Evolutionary conservation across 306 rosid species (phyloP), one percentile per base, ranked within the genome.

Genomic region (Carpinus fangiana): DNA sequence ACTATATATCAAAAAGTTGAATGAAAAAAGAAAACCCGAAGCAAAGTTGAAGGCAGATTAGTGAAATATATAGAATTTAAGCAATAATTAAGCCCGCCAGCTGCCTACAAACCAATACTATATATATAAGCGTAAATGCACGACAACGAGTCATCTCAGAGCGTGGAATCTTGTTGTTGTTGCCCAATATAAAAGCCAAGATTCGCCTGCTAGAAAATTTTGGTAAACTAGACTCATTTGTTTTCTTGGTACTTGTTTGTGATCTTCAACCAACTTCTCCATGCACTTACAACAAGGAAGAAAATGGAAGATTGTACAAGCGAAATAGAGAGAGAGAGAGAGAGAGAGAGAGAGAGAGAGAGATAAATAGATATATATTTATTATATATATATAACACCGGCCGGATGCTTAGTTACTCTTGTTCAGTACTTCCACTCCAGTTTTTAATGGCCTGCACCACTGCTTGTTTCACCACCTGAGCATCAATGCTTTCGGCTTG

Each of bases 361-460:
- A 31, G 34, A 31, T 31, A 31, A 31, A 31, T 31, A 31, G 34
- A 31, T 31, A 31, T 31, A 31, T 31, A 31, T 31, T 31, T 31
- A 31, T 31, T 31, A 31, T 5, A 12, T 48, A 74, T 72, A 23
- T 34, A 38, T 41, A 67, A 45, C 41, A 55, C 47, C 28, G 50
- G 31, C 47, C 8, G 21, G 16, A 60, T 50, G 17, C 55, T 57
- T 64, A 21, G 38, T 64, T 86, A 86, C 23, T 74, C 76, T 78
- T 82, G 84, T 75, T 82, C 85, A 51, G 60, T 53, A 21, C 73
- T 77, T 72, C 84, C 85, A 70, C 81, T 82, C 92, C 92, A 88
- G 75, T 66, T 86, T 84, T 82, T 86, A 70, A 86, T 86, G 38
- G 92, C 89, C 75, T 78, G 73, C 38, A 79, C 73, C 73, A 88